phyloP scores from a whole-genome alignment of 78 protist species.

The Polysphondylium violaceum region DNA sequence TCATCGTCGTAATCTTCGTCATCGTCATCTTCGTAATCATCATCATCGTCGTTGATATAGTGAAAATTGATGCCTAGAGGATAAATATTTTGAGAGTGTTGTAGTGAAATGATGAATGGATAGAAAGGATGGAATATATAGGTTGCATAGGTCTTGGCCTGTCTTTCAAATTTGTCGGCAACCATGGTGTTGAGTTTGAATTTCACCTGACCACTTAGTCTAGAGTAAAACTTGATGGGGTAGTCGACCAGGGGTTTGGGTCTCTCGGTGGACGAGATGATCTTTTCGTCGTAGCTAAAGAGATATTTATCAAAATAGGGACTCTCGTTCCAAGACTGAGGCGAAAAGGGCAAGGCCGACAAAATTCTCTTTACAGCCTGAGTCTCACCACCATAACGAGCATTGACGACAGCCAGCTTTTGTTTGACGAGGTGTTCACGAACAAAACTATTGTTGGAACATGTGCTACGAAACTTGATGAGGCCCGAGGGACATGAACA shows the following conservation, averaged over 20 bases:
- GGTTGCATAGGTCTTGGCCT: conserved; percentile 63
- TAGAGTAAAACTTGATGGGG: conserved; percentile 64
- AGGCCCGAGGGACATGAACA: conserved; percentile 66
- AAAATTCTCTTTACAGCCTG: conserved; percentile 71
- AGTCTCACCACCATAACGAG: conserved; percentile 75
- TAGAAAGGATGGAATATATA: conserved; percentile 74
- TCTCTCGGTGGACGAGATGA: conserved; percentile 66
- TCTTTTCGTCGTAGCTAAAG: conserved; percentile 69
- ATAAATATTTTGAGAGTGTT: conserved; percentile 3
- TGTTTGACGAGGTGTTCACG: conserved; percentile 75
- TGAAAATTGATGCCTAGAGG: conserved; percentile 26
- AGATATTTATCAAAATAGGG: conserved; percentile 76
- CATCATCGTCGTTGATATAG: conserved; percentile 11
- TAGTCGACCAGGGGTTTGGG: conserved; percentile 66
- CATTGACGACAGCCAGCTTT: conserved; percentile 71
- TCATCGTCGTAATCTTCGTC: too few species aligned
- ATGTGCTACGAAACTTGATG: conserved; percentile 54
- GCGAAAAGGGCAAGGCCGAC: conserved; percentile 66
- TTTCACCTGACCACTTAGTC: conserved; percentile 63
- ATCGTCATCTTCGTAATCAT: neutral
- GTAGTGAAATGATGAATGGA: conserved; percentile 66
- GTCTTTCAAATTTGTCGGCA: conserved; percentile 48
- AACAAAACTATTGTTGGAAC: conserved; percentile 70
- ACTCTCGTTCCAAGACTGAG: conserved; percentile 73
- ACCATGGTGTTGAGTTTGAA: conserved; percentile 42